Conservation (phyloP, 768 basidiomycete genomes). For the Russula earlei region DNA sequence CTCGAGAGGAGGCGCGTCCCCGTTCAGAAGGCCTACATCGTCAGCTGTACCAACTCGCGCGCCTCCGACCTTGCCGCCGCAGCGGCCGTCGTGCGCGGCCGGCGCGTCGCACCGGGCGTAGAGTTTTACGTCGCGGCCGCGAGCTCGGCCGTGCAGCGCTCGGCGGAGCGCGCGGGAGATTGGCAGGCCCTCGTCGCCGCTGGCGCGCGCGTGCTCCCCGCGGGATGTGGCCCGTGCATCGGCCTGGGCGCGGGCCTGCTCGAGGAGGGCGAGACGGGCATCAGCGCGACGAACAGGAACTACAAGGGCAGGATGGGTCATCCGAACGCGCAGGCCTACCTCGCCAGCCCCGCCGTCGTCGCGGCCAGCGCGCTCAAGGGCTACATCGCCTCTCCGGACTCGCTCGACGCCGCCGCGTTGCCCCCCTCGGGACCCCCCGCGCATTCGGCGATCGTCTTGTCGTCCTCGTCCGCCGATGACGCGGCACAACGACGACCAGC, state of each 20-base stretch:
- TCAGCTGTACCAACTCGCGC: constrained; percentile 96
- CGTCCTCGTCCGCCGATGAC: constrained; percentile 12
- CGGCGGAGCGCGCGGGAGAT: constrained; percentile 75
- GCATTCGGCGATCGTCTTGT: constrained; percentile 40
- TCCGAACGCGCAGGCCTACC: constrained; percentile 89
- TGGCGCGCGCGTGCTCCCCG: constrained; percentile 87
- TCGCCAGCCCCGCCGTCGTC: constrained; percentile 94
- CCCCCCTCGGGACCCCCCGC: constrained; percentile 45
- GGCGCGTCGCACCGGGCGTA: constrained; percentile 76
- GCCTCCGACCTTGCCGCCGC: constrained; percentile 91
- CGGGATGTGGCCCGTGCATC: constrained; percentile 97
- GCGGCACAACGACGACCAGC: constrained; percentile 2
- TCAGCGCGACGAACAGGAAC: constrained; percentile 97
- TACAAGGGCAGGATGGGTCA: constrained; percentile 99
- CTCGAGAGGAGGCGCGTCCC: constrained; percentile 63
- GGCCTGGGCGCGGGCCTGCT: constrained; percentile 88
- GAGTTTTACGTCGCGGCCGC: constrained; percentile 98
- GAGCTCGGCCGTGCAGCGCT: constrained; percentile 83
- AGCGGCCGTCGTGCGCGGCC: constrained; percentile 77
- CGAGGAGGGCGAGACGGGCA: constrained; percentile 91
- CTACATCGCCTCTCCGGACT: constrained; percentile 76
- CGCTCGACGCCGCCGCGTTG: constrained; percentile 43
- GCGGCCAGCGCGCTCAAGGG: constrained; percentile 93
- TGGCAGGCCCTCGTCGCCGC: constrained; percentile 83
- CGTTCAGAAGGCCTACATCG: constrained; percentile 96